These are phyloP conservation scores for Fusarium buxicola DNA, from an alignment of 2,329 filamentous ascomycete species.

Conservation along the genomic window DNA sequence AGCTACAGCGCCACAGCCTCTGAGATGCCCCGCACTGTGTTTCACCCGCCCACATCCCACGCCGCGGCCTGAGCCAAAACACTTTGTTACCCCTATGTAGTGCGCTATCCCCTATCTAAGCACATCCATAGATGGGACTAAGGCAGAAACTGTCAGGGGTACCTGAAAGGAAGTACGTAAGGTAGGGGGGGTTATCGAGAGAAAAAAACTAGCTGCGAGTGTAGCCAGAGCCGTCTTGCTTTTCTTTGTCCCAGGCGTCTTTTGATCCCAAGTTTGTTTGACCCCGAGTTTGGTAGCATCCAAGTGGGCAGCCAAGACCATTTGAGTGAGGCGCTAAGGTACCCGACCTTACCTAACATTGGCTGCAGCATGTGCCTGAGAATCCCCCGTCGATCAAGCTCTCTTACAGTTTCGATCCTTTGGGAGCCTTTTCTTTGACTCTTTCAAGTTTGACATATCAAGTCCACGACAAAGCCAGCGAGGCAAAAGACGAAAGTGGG, in stretches of 20 bases:
- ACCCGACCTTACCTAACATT: conserved; percentile 23
- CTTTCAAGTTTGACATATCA: conserved; percentile 36
- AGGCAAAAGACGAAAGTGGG: conserved; percentile 22
- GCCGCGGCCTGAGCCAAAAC: conserved; percentile 27
- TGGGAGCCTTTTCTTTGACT: conserved; percentile 21
- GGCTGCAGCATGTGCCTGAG: conserved; percentile 35
- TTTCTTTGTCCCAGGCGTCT: conserved; percentile 18
- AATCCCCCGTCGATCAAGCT: conserved; percentile 29
- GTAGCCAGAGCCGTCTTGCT: conserved; percentile 1
- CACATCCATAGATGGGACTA: conserved; percentile 33
- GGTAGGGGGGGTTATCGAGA: conserved; percentile 1
- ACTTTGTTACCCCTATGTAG: conserved; percentile 41
- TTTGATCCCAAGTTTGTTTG: conserved; percentile 4
- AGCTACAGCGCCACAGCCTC: conserved; percentile 13
- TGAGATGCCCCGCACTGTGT: conserved; percentile 37
- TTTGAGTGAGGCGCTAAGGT: conserved; percentile 14
- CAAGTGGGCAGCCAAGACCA: conserved; percentile 13
- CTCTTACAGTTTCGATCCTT: conserved; percentile 24
- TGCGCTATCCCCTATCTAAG: conserved; percentile 40
- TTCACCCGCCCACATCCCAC: conserved; percentile 29
- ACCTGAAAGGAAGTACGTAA: conserved; percentile 13
- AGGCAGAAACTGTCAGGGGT: conserved; percentile 36
- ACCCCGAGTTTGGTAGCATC: conserved; percentile 1
- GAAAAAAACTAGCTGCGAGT: conserved; percentile 2
- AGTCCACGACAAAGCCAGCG: conserved; percentile 19